phyloP scores from a whole-genome alignment of 495 filamentous ascomycete genomes.

The Staphylotrichum tortipilum region DNA sequence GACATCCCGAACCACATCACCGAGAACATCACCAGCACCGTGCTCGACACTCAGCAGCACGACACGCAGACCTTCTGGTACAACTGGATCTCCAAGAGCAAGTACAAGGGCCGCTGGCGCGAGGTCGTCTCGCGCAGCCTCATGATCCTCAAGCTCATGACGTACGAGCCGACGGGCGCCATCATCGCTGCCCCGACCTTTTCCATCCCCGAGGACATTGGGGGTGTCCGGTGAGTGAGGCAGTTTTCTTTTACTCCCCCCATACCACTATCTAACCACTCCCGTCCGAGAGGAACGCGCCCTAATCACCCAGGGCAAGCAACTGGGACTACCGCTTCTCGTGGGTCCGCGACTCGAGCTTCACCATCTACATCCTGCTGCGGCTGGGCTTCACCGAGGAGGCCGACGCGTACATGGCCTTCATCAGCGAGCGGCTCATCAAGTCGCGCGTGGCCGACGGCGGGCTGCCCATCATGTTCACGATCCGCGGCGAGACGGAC shows the following conservation, averaged over 20 bases:
- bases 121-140: conserved; percentile 60
- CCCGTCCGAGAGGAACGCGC: too few species aligned
- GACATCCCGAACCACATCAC: conserved; percentile 45
- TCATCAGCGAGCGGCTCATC: conserved; percentile 59
- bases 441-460: conserved; percentile 38
- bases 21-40: conserved; percentile 39
- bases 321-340: conserved; percentile 74
- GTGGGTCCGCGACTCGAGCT: conserved; percentile 67
- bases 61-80: conserved; percentile 60
- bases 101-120: conserved; percentile 61
- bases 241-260: neutral
- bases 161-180: conserved; percentile 49
- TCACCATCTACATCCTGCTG: conserved; percentile 67
- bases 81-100: conserved; percentile 60
- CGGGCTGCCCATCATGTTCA: conserved; percentile 70
- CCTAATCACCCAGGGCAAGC: conserved; percentile 30
- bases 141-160: conserved; percentile 63
- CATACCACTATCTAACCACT: neutral
- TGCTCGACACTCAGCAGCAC: conserved; percentile 52
- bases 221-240: conserved; percentile 48
- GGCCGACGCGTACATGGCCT: conserved; percentile 64
- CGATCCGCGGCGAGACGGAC: conserved; percentile 61
- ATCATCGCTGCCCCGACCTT: conserved; percentile 46
- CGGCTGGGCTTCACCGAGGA: conserved; percentile 66
- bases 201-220: conserved; percentile 64